Evolutionary conservation across 257 asterid species (phyloP).

Genomic region (Nicotiana obtusifolia): DNA sequence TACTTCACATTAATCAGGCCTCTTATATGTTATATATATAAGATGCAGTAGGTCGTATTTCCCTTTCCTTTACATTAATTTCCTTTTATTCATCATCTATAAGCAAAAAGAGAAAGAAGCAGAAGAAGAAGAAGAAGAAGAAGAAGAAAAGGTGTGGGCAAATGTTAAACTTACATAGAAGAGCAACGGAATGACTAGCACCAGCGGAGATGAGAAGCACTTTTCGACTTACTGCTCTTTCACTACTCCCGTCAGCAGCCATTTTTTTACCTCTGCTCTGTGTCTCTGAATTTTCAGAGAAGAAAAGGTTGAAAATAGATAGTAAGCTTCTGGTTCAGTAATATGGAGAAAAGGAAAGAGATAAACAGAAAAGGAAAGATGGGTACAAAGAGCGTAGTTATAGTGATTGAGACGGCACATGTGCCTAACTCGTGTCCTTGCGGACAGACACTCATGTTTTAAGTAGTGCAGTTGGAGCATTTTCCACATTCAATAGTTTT

Average conservation of each 20-base stretch:
- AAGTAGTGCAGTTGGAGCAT: not conserved
- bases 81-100: not conserved
- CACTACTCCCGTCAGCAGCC: slow-evolving; percentile 40
- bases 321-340: not conserved
- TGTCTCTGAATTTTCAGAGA: not conserved
- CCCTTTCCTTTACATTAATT: not conserved
- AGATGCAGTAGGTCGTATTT: not conserved
- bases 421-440: not conserved
- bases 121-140: not conserved
- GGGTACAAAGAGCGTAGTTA: too few species aligned
- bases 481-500: not conserved
- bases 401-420: not conserved
- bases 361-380: not conserved
- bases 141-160: not conserved
- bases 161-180: slow-evolving; percentile 60
- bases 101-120: not conserved
- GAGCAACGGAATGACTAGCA: slow-evolving; percentile 96
- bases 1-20: not conserved
- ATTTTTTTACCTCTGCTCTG: slow-evolving; percentile 8
- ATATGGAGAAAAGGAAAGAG: not conserved
- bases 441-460: not conserved
- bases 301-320: not conserved
- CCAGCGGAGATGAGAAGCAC: slow-evolving; percentile 85
- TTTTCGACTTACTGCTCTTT: slow-evolving; percentile 40
- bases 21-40: too few species aligned